phyloP scores from a whole-genome alignment of 2,329 filamentous ascomycete genomes.

The Penicillium vulpinum region DNA sequence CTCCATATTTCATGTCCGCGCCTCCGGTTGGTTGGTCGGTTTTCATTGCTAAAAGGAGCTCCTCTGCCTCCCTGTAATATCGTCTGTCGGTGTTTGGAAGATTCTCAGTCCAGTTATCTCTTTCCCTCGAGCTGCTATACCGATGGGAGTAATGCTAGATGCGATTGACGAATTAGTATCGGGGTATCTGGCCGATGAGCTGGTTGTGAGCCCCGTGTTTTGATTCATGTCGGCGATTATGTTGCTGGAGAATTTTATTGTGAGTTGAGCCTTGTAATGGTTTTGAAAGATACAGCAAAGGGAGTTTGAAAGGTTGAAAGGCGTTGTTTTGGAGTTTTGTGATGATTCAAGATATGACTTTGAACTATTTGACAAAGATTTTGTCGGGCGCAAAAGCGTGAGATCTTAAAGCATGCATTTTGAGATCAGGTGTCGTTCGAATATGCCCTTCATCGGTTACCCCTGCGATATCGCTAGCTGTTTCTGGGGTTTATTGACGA shows the following conservation, averaged over 20 bases:
- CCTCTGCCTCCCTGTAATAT: neutral
- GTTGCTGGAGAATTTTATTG: too few species aligned
- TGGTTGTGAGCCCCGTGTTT: neutral
- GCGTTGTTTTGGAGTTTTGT: neutral
- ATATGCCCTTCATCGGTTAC: neutral
- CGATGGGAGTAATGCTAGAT: neutral
- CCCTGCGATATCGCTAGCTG: too few species aligned
- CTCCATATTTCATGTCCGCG: neutral
- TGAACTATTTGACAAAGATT: neutral
- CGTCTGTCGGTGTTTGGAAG: neutral
- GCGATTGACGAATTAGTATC: neutral
- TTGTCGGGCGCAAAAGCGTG: neutral
- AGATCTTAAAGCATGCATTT: neutral
- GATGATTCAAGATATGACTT: neutral
- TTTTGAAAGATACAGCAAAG: neutral
- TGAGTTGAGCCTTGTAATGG: neutral
- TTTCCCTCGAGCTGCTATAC: neutral
- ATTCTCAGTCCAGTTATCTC: neutral
- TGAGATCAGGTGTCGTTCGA: neutral
- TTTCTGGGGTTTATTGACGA: too few species aligned
- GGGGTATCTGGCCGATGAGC: neutral
- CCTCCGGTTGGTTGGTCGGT: neutral
- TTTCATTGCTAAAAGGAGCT: conserved; percentile 1
- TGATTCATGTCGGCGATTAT: neutral
- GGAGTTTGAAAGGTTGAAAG: too few species aligned